Conservation (phyloP, 768 basidiomycete species). For the Rubroboletus pulcherrimus region DNA sequence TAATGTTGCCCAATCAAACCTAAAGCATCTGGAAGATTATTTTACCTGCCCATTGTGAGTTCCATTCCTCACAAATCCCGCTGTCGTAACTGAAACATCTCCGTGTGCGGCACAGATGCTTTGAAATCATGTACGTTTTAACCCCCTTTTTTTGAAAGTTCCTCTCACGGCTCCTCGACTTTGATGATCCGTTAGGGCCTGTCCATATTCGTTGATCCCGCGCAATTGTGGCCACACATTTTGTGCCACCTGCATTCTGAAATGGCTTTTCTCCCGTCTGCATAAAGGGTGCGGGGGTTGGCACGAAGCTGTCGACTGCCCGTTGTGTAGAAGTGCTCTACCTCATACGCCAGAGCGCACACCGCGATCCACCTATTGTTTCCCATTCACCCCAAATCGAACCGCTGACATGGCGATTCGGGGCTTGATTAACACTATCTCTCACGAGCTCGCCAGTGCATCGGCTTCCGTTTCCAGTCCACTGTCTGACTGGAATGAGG, state of each 20-base stretch:
- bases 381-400: constrained; percentile 64
- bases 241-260: constrained; percentile 61
- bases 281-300: constrained; percentile 61
- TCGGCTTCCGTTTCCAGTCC: constrained; percentile 31
- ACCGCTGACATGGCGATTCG: constrained; percentile 49
- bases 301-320: constrained; percentile 67
- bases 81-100: constrained; percentile 11
- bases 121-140: constrained; percentile 49
- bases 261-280: constrained; percentile 66
- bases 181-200: constrained; percentile 34
- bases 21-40: constrained; percentile 56
- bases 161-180: constrained; percentile 2
- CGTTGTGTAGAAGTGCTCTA: constrained; percentile 57
- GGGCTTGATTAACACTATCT: constrained; percentile 50
- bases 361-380: constrained; percentile 48
- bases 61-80: not conserved
- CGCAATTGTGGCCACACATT: constrained; percentile 64
- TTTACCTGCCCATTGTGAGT: constrained; percentile 64
- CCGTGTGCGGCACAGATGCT: constrained; percentile 44
- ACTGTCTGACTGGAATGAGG: constrained; percentile 50
- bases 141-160: not conserved
- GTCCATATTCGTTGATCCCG: constrained; percentile 54
- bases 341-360: constrained; percentile 48
- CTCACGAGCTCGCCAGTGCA: constrained; percentile 35
- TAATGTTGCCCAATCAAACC: constrained; percentile 28